Evolutionary conservation across 1,139 yeast species (phyloP).

Genomic region (Geotrichum candidum): DNA sequence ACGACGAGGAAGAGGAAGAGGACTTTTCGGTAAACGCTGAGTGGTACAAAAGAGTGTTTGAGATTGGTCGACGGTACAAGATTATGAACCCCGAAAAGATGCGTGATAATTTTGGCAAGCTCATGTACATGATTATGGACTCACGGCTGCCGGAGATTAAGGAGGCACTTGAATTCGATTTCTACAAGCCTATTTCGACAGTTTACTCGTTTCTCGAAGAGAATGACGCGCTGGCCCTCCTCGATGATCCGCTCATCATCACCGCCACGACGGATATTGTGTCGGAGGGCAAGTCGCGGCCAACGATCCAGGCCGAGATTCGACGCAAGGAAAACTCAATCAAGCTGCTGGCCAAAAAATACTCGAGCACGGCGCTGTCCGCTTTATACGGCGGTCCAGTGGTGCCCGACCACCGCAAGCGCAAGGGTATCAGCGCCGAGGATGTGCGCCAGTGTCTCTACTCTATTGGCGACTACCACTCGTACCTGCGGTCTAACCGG

Average conservation of each 20-base stretch:
- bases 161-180: constrained; percentile 62
- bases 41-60: constrained; percentile 63
- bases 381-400: neutral
- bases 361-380: constrained; percentile 26
- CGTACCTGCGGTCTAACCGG: constrained; percentile 62
- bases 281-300: constrained; percentile 50
- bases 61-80: constrained; percentile 69
- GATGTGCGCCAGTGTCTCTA: constrained; percentile 61
- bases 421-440: constrained; percentile 38
- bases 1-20: constrained; percentile 40
- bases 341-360: constrained; percentile 47
- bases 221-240: constrained; percentile 34
- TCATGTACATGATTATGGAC: constrained; percentile 77
- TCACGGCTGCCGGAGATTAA: constrained; percentile 63
- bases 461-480: constrained; percentile 68
- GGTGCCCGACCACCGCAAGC: constrained; percentile 2
- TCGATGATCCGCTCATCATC: constrained; percentile 51
- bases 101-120: constrained; percentile 68
- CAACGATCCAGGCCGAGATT: constrained; percentile 50
- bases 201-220: constrained; percentile 44
- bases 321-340: constrained; percentile 58
- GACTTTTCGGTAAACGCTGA: constrained; percentile 59
- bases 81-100: constrained; percentile 74
- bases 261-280: constrained; percentile 61
- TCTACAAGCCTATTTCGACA: constrained; percentile 62